Evolutionary conservation across 495 filamentous ascomycete genomes (phyloP).

Genomic region (Daldinia grandis): DNA sequence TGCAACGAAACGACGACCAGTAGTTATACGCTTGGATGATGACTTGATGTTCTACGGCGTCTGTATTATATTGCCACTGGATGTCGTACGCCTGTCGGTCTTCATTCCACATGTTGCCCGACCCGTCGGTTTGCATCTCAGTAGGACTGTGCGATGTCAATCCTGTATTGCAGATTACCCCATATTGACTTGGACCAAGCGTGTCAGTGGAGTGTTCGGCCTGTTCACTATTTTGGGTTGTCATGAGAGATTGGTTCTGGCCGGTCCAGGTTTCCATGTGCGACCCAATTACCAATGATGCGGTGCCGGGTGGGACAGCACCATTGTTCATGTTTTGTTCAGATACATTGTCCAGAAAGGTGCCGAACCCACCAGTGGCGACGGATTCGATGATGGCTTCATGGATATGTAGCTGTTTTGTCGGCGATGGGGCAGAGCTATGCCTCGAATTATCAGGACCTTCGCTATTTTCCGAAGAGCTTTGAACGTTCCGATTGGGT

Average conservation of each 20-base stretch:
- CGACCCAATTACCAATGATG: not conserved
- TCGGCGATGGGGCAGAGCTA: not conserved
- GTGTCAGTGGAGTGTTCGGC: not conserved
- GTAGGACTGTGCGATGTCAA: conserved; percentile 1
- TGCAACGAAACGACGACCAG: conserved; percentile 21
- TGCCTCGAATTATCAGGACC: not conserved
- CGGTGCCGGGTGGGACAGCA: not conserved
- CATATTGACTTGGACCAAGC: conserved; percentile 3
- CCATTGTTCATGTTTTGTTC: not conserved
- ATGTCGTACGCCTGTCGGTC: conserved; percentile 1
- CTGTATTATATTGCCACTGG: conserved; percentile 3
- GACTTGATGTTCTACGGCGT: conserved; percentile 10
- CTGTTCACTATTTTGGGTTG: conserved; percentile 1
- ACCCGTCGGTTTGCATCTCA: conserved; percentile 1
- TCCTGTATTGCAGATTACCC: not conserved
- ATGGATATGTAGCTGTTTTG: not conserved
- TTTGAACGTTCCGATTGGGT: not conserved
- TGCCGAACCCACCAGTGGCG: not conserved
- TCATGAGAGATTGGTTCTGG: not conserved
- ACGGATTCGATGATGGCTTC: not conserved
- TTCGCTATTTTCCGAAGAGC: not conserved
- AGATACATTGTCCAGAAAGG: not conserved
- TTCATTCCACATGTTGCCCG: not conserved
- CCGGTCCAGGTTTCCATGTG: not conserved
- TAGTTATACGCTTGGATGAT: conserved; percentile 12